Evolutionary conservation across 371 early-diverging fungal genomes (phyloP).

Genomic region (Apophysomyces trapeziformis): DNA sequence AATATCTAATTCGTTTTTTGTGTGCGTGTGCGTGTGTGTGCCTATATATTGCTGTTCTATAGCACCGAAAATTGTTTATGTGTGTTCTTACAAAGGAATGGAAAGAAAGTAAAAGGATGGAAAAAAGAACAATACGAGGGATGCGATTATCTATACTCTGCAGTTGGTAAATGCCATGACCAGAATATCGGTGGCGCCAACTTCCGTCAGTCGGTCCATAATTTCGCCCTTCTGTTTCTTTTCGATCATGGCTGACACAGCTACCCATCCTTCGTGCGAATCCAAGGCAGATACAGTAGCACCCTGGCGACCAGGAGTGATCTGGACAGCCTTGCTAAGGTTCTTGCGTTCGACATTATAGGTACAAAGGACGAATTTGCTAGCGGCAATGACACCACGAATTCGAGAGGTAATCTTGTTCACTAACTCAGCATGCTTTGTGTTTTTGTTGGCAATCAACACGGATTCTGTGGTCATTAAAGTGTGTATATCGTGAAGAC

Average conservation of each 20-base stretch:
- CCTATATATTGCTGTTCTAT: too few species aligned
- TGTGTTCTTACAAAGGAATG: neutral
- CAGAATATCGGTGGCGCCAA: slow-evolving; percentile 94
- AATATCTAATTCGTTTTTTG: too few species aligned
- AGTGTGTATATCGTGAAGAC: slow-evolving; percentile 85
- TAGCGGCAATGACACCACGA: slow-evolving; percentile 90
- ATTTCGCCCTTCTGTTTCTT: slow-evolving; percentile 78
- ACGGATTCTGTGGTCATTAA: slow-evolving; percentile 87
- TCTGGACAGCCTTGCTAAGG: slow-evolving; percentile 64
- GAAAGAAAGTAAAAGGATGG: neutral
- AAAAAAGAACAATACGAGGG: neutral
- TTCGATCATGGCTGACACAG: slow-evolving; percentile 89
- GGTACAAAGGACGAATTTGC: slow-evolving; percentile 83
- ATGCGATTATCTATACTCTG: slow-evolving; percentile 58
- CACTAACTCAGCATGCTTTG: slow-evolving; percentile 68
- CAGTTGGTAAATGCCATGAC: slow-evolving; percentile 82
- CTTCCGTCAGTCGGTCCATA: slow-evolving; percentile 88
- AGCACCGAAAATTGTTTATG: too few species aligned
- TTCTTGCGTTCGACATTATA: slow-evolving; percentile 82
- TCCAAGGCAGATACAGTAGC: slow-evolving; percentile 90
- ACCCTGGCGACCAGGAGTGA: slow-evolving; percentile 93
- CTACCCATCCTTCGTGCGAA: slow-evolving; percentile 84
- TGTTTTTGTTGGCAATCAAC: slow-evolving; percentile 74
- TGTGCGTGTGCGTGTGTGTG: too few species aligned
- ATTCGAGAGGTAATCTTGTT: slow-evolving; percentile 81